Evolutionary conservation across 2,329 filamentous ascomycete genomes (phyloP), one percentile per base, ranked within the genome.

Genomic region (Cercospora sp.): DNA sequence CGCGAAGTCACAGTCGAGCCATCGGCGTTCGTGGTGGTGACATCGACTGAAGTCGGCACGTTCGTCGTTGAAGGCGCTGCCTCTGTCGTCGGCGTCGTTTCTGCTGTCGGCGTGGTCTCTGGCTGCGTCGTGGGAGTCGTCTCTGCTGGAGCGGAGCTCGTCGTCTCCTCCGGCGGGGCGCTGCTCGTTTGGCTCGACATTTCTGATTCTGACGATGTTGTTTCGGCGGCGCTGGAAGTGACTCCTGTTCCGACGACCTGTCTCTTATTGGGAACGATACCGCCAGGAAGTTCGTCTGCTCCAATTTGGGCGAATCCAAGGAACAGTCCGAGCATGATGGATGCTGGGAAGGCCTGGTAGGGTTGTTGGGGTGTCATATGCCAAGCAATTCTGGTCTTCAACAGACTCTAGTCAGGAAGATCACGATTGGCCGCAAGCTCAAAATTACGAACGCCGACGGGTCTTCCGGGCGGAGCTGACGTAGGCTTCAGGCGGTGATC

Each of bases 201-300:
- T 28, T 51, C 55, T n/a, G 70, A 62, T 28, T 51, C 55, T 16
- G 70, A 62, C 3, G 64, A 71, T 20, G 65, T 60, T 31, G 57
- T 60, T 42, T 64, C 59, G 2, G 58, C 65, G 7, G 69, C 68
- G 60, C 51, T 66, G 18, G 71, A 65, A 7, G 72, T 74, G 13
- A 67, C 70, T 16, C 75, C 77, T 13, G 76, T 78, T 13, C 74
- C 77, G 9, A 74, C 73, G 6, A 74, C 73, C 70, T 77, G 76
- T 73, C 76, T 73, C 65, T 77, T 75, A 26, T 72, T 70, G 20
- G 76, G 76, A 66, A 78, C 72, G 60, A 78, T 74, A 69, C 77
- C 77, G 57, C 71, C 72, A 12, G 76, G 74, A 61, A 78, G 71
- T 57, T 72, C 67, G 20, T 77, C 72, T 20, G 75, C 75, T 18